Conservation (phyloP, 1,284 basidiomycete species). For the Sanghuangporus weigelae region DNA sequence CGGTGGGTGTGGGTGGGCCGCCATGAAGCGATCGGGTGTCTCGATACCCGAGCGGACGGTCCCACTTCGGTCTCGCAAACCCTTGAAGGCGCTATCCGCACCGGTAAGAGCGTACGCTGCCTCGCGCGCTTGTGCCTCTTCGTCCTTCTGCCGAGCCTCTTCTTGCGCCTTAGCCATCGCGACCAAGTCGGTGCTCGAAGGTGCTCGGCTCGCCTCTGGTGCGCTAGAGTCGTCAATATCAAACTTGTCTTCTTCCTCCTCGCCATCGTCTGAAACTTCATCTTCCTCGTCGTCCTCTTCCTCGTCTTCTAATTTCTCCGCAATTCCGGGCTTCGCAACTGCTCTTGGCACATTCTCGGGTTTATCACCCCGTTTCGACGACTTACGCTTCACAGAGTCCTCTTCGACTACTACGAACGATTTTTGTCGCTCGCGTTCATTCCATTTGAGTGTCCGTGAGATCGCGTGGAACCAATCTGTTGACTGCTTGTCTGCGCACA, state of each 20-base stretch:
- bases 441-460: constrained; percentile 95
- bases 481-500: constrained; percentile 95
- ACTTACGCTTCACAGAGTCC: constrained; percentile 44
- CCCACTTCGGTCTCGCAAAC: constrained; percentile 29
- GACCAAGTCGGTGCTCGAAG: constrained; percentile 16
- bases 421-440: constrained; percentile 95
- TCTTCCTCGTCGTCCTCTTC: constrained; percentile 44
- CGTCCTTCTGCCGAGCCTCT: constrained; percentile 19
- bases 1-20: constrained; percentile 55
- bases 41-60: constrained; percentile 51
- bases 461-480: constrained; percentile 99
- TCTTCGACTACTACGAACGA: constrained; percentile 98
- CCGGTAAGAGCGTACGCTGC: constrained; percentile 34
- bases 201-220: constrained; percentile 39
- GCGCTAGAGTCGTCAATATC: constrained; percentile 86
- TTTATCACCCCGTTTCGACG: constrained; percentile 25
- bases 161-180: constrained; percentile 29
- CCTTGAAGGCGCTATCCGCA: neutral
- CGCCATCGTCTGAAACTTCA: constrained; percentile 46
- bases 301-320: constrained; percentile 28
- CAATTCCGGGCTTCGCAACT: constrained; percentile 10
- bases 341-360: constrained; percentile 11
- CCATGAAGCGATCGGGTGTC: constrained; percentile 73
- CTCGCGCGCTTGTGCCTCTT: constrained; percentile 28
- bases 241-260: constrained; percentile 54